A percentile compares a stretch with the other conserved stretches of the same genome.
Evolutionary conservation across 768 basidiomycete species (phyloP).

Genomic region (Boletus rex-veris): DNA sequence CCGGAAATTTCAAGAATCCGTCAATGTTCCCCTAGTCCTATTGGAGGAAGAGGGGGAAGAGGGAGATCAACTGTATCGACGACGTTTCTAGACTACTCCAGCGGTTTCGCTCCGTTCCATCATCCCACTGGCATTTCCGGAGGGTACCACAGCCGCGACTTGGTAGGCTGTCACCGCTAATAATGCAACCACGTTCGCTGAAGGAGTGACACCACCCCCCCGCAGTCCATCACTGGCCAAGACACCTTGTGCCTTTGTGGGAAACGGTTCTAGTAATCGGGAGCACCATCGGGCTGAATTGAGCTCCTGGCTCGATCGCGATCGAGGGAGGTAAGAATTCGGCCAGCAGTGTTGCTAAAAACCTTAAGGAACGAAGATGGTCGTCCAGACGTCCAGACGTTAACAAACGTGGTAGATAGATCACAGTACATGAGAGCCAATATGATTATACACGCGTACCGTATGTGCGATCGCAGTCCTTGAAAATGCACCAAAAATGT

Average conservation of each 20-base stretch:
- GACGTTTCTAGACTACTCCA: neutral
- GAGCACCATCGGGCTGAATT: neutral
- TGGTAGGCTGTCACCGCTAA: neutral
- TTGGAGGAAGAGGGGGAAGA: conserved; percentile 2
- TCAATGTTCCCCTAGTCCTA: neutral
- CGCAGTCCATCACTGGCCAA: neutral
- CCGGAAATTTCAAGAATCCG: conserved; percentile 19
- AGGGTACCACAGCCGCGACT: neutral
- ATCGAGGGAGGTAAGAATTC: conserved; percentile 13
- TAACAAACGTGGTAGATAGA: neutral
- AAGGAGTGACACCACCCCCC: neutral
- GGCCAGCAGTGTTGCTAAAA: neutral
- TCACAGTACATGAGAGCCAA: neutral
- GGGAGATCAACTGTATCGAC: conserved; percentile 6
- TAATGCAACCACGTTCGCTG: neutral
- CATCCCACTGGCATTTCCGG: neutral
- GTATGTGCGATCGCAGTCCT: neutral
- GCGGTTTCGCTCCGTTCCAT: neutral
- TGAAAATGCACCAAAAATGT: neutral
- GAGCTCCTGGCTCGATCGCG: conserved; percentile 17
- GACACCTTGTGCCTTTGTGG: neutral
- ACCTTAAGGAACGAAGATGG: neutral
- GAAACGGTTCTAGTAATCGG: conserved; percentile 1
- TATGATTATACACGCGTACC: neutral
- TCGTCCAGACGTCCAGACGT: no score